These are phyloP conservation scores for Silene latifolia DNA, from an alignment of 148 eudicot species.

Conservation along the genomic window DNA sequence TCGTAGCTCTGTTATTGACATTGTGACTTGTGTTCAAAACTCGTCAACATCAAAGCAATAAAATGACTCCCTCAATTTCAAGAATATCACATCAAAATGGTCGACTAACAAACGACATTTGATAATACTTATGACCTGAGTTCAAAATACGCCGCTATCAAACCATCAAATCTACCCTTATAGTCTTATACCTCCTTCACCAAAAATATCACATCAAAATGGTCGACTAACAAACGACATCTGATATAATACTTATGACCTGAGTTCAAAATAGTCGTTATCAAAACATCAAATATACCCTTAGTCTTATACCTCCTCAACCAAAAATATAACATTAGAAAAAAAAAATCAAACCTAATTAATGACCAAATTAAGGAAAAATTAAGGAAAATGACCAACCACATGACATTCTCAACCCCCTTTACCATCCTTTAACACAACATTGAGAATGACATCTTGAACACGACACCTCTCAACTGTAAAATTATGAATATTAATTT, in stretches of 20 bases:
- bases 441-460: slow-evolving; percentile 1
- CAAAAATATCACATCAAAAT: background rate
- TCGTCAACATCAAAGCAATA: background rate
- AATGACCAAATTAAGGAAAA: slow-evolving; percentile 18
- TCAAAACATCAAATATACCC: background rate
- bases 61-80: no score
- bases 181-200: no score
- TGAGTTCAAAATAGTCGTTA: background rate
- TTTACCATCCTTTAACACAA: slow-evolving; percentile 1
- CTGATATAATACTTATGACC: background rate
- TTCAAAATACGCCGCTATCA: background rate
- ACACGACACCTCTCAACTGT: slow-evolving; percentile 5
- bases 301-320: no score
- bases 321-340: background rate
- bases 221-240: background rate
- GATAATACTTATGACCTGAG: background rate
- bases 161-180: slow-evolving; percentile 11
- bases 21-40: background rate
- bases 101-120: background rate
- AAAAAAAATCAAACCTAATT: slow-evolving; percentile 17
- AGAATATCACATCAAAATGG: background rate
- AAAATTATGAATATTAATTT: background rate
- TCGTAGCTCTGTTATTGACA: background rate
- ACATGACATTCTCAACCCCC: slow-evolving; percentile 15
- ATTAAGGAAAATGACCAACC: background rate